A percentile compares a stretch with the other conserved stretches of the same genome.
Evolutionary conservation across 768 basidiomycete species (phyloP).

Genomic region (Cyathus striatus): DNA sequence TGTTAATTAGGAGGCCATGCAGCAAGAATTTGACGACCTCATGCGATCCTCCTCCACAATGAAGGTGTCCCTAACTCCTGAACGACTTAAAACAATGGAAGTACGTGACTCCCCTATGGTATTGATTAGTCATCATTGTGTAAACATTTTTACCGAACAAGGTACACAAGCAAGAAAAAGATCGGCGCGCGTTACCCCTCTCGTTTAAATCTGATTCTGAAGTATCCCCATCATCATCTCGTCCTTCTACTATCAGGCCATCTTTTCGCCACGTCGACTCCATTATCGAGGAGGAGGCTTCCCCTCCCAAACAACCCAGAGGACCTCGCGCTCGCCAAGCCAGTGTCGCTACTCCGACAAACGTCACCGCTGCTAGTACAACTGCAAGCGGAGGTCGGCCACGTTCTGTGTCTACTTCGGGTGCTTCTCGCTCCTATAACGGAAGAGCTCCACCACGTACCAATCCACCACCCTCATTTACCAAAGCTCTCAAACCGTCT

Average conservation of each 20-base stretch:
- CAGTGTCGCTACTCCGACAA: slow-evolving; percentile 37
- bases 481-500: slow-evolving; percentile 18
- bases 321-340: slow-evolving; percentile 37
- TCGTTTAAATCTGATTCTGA: slow-evolving; percentile 30
- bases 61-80: slow-evolving; percentile 94
- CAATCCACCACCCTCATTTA: slow-evolving; percentile 21
- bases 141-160: slow-evolving; percentile 29
- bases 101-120: slow-evolving; percentile 47
- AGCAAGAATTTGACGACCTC: slow-evolving; percentile 89
- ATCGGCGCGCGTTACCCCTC: slow-evolving; percentile 32
- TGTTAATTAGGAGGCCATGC: slow-evolving; percentile 50
- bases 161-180: slow-evolving; percentile 75
- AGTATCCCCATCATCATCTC: slow-evolving; percentile 23
- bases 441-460: slow-evolving; percentile 22
- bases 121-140: slow-evolving; percentile 12
- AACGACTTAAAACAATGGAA: slow-evolving; percentile 90
- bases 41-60: slow-evolving; percentile 88
- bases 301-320: slow-evolving; percentile 19
- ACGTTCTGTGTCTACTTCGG: slow-evolving; percentile 37
- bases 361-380: slow-evolving; percentile 22
- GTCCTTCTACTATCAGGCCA: slow-evolving; percentile 29
- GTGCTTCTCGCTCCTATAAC: slow-evolving; percentile 18
- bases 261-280: slow-evolving; percentile 57
- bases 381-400: slow-evolving; percentile 26
- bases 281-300: slow-evolving; percentile 52